Evolutionary conservation across 768 basidiomycete genomes (phyloP).

Genomic region (Naematelia aurantialba): DNA sequence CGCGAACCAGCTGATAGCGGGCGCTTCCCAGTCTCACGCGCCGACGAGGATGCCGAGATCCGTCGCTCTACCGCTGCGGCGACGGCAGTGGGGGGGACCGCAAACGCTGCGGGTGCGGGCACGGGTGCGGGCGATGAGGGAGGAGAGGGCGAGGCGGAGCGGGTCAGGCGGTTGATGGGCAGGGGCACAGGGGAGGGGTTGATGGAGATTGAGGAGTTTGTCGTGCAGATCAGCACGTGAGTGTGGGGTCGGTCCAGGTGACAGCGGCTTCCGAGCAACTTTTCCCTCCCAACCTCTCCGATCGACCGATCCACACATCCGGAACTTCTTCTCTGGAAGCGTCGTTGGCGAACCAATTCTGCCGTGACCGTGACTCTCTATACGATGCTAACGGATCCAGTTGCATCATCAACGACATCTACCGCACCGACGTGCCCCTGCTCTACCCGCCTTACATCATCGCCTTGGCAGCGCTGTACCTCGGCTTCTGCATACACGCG

Average conservation of each 20-base stretch:
- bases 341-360: no score
- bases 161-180: conserved; percentile 39
- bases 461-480: conserved; percentile 84
- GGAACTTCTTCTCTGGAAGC: no score
- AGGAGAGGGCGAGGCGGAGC: conserved; percentile 30
- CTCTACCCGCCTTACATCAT: conserved; percentile 92
- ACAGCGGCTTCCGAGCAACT: no score
- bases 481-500: conserved; percentile 64
- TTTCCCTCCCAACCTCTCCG: no score
- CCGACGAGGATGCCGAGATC: conserved; percentile 31
- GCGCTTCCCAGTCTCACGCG: conserved; percentile 41
- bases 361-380: no score
- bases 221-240: conserved; percentile 88
- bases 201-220: conserved; percentile 53
- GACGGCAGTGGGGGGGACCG: background rate
- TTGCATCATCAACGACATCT: conserved; percentile 96
- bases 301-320: no score
- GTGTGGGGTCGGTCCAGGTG: no score
- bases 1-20: conserved; percentile 55
- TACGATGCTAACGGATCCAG: no score
- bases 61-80: conserved; percentile 22
- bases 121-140: conserved; percentile 3
- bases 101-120: background rate
- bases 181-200: conserved; percentile 47
- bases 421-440: conserved; percentile 88